phyloP scores from a whole-genome alignment of 768 basidiomycete species.

The Lyophyllum shimeji region DNA sequence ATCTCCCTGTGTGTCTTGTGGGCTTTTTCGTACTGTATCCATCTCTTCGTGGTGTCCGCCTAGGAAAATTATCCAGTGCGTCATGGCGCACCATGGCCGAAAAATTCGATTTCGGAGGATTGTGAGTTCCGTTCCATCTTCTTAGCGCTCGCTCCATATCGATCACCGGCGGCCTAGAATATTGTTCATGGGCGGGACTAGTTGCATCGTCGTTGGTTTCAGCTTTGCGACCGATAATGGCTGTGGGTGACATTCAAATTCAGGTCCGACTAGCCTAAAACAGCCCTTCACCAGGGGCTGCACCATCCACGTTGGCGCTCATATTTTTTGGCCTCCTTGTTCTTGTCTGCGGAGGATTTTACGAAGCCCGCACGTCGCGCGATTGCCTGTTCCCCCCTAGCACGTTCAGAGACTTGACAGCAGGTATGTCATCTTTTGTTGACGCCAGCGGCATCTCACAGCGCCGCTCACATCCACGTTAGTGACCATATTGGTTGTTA shows the following conservation, averaged over 20 bases:
- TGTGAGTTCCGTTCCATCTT: constrained; percentile 49
- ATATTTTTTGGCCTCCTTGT: constrained; percentile 55
- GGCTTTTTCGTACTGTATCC: constrained; percentile 55
- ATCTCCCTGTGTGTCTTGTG: constrained; percentile 70
- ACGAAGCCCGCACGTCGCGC: constrained; percentile 65
- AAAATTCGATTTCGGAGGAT: constrained; percentile 75
- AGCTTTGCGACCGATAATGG: constrained; percentile 69
- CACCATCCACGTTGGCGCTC: constrained; percentile 58
- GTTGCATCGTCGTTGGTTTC: constrained; percentile 75
- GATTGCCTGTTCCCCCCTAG: constrained; percentile 72
- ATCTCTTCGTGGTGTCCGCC: constrained; percentile 58
- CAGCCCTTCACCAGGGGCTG: constrained; percentile 50
- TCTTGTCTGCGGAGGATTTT: constrained; percentile 59
- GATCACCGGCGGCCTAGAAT: constrained; percentile 40
- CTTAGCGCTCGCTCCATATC: constrained; percentile 2
- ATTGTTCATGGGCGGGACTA: constrained; percentile 75
- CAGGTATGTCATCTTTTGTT: constrained; percentile 41
- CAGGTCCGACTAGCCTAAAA: constrained; percentile 6
- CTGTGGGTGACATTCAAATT: constrained; percentile 47
- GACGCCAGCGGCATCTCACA: constrained; percentile 1
- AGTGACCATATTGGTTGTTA: constrained; percentile 68
- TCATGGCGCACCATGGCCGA: constrained; percentile 56
- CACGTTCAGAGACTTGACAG: constrained; percentile 58
- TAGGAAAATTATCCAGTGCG: constrained; percentile 43
- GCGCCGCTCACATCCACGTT: constrained; percentile 16